phyloP scores from a whole-genome alignment of 306 rosid genomes.

The Inga laurina region DNA sequence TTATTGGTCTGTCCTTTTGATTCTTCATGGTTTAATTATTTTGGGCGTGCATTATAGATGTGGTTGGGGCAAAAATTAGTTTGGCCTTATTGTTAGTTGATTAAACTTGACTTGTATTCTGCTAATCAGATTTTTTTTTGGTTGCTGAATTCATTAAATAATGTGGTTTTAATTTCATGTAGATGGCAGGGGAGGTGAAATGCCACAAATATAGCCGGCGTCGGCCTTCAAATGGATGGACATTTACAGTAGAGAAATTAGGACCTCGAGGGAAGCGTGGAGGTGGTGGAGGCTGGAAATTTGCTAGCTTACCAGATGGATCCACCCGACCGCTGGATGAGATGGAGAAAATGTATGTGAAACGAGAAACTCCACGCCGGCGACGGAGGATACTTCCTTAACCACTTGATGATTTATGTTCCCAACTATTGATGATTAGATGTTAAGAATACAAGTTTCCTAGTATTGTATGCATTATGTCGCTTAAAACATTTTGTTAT shows the following conservation, averaged over 20 bases:
- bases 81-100: not conserved
- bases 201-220: conserved; percentile 81
- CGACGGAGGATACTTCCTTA: conserved; percentile 83
- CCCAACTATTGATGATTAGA: conserved; percentile 13
- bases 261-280: conserved; percentile 85
- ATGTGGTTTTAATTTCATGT: conserved; percentile 34
- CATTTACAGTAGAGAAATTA: conserved; percentile 77
- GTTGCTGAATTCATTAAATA: conserved; percentile 23
- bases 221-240: conserved; percentile 76
- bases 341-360: conserved; percentile 85
- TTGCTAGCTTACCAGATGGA: conserved; percentile 85
- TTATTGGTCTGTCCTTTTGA: not conserved
- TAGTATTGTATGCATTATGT: not conserved
- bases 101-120: not conserved
- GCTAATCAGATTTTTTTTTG: not conserved
- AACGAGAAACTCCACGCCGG: conserved; percentile 81
- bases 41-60: not conserved
- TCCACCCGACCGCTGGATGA: conserved; percentile 84
- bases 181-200: conserved; percentile 90
- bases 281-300: conserved; percentile 87
- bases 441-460: not conserved
- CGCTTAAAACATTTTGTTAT: not conserved
- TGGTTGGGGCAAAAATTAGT: too few species aligned
- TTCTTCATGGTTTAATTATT: not conserved
- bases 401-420: conserved; percentile 8